Percentiles rank a stretch among this genome's conserved stretches.
Evolutionary conservation across 202 grass and related monocot species (phyloP).

Genomic region (Brachypodium distachyon): DNA sequence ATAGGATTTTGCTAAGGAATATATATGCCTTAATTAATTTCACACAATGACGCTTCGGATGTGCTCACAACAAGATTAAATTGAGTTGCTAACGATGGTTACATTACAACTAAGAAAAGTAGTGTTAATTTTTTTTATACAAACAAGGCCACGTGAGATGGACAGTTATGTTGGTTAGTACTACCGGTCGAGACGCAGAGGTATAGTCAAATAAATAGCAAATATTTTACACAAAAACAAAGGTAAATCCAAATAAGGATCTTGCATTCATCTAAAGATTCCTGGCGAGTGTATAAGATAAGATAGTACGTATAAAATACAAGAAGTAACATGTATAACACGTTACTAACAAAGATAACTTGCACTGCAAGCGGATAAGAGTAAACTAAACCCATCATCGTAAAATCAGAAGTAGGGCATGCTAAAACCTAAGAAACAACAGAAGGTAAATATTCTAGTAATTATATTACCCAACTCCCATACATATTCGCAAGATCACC

Average conservation of each 20-base stretch:
- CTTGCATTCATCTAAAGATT: not conserved
- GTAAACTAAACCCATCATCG: not conserved
- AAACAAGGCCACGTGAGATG: not conserved
- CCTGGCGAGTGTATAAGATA: too few species aligned
- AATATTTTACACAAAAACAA: not conserved
- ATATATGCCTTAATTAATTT: too few species aligned
- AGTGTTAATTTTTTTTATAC: not conserved
- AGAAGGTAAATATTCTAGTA: not conserved
- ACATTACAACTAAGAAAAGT: too few species aligned
- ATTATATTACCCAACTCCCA: not conserved
- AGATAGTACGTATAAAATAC: not conserved
- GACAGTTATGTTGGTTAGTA: not conserved
- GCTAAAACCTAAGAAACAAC: not conserved
- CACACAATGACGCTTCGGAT: too few species aligned
- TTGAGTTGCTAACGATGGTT: too few species aligned
- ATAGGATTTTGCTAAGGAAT: too few species aligned
- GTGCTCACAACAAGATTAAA: too few species aligned
- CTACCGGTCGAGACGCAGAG: not conserved
- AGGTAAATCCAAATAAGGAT: not conserved
- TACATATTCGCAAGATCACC: not conserved
- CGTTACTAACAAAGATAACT: not conserved
- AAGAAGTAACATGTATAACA: not conserved
- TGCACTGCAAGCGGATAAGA: not conserved
- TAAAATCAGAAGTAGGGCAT: not conserved
- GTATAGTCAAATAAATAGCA: not conserved